Conservation (phyloP, 163 green algal species). For the Prototheca wickerhamii region DNA sequence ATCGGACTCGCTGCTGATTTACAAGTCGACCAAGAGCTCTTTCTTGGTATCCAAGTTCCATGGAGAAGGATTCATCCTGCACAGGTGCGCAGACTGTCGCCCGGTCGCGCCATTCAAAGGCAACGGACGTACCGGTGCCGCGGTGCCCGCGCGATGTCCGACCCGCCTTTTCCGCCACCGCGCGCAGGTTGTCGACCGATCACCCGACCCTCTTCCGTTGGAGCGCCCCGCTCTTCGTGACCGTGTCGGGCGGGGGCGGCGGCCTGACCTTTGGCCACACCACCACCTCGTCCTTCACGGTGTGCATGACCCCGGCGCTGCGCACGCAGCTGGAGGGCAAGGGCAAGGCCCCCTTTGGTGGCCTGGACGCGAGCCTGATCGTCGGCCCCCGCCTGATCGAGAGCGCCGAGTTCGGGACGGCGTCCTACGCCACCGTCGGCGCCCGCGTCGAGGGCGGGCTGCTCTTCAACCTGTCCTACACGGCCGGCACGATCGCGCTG, state of each 20-base stretch:
- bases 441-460: slow-evolving; percentile 1
- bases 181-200: slow-evolving; percentile 8
- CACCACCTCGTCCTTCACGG: background rate
- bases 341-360: background rate
- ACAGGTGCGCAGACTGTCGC: background rate
- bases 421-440: slow-evolving; percentile 8
- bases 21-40: background rate
- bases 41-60: background rate
- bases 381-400: background rate
- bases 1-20: slow-evolving; percentile 10
- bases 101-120: background rate
- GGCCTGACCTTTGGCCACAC: slow-evolving; percentile 7
- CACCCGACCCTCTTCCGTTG: slow-evolving; percentile 5
- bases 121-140: background rate
- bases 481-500: background rate
- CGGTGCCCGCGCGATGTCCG: background rate
- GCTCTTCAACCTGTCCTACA: slow-evolving; percentile 6
- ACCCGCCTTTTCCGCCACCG: background rate
- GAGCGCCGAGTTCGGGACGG: slow-evolving; percentile 4
- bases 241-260: background rate
- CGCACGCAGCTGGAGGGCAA: background rate
- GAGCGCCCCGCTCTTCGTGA: slow-evolving; percentile 9
- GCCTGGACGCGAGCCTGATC: slow-evolving; percentile 6
- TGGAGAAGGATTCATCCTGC: slow-evolving; percentile 7
- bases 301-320: slow-evolving; percentile 13